phyloP scores from a whole-genome alignment of 345 rosid genomes.

The Mangifera indica region DNA sequence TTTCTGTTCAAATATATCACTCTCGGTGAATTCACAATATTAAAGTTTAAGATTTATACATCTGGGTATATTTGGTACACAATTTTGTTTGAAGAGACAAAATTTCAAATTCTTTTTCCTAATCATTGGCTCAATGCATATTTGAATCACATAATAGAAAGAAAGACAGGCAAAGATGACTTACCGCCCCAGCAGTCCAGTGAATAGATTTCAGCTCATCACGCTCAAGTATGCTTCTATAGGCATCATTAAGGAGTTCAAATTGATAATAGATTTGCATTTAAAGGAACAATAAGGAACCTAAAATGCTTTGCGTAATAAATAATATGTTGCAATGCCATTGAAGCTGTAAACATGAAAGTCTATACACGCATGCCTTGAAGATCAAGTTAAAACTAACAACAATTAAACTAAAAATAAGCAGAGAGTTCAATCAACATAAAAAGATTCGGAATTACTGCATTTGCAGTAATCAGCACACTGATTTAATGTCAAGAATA shows the following conservation, averaged over 20 bases:
- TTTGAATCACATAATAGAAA: background rate
- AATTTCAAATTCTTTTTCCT: background rate
- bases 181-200: slow-evolving; percentile 84
- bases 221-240: slow-evolving; percentile 78
- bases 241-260: slow-evolving; percentile 41
- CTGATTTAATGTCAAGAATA: slow-evolving; percentile 50
- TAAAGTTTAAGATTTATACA: background rate
- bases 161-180: slow-evolving; percentile 24
- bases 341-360: slow-evolving; percentile 2
- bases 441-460: background rate
- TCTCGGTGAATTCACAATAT: background rate
- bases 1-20: background rate
- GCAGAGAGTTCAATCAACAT: background rate
- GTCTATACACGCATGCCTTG: background rate
- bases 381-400: background rate
- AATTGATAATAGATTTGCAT: slow-evolving; percentile 7
- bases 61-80: background rate
- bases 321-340: background rate
- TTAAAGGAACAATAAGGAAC: background rate
- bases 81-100: background rate
- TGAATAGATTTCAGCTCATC: slow-evolving; percentile 65
- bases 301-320: background rate
- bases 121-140: background rate
- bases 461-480: slow-evolving; percentile 8
- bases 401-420: background rate